These are phyloP conservation scores for Saksenaea oblongispora DNA, from an alignment of 371 early-diverging fungal genomes.

Conservation along the genomic window DNA sequence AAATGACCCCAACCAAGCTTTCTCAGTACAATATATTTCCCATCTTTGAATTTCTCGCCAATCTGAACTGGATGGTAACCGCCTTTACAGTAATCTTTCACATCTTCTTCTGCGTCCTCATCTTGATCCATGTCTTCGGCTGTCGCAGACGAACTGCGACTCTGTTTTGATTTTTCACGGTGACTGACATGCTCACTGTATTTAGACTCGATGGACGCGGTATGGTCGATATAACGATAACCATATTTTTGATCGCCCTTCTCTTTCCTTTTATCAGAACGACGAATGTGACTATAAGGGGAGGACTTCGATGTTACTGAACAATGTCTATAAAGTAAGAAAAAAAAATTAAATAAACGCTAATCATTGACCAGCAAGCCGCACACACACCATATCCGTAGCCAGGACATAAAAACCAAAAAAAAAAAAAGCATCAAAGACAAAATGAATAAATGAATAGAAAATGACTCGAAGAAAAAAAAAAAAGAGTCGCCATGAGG, in stretches of 20 bases:
- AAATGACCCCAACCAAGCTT: constrained; percentile 99
- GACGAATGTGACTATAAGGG: neutral
- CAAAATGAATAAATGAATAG: neutral
- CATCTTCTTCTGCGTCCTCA: constrained; percentile 81
- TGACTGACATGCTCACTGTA: neutral
- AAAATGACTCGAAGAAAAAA: neutral
- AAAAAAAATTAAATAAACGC: neutral
- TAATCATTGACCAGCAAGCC: neutral
- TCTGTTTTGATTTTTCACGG: constrained; percentile 2
- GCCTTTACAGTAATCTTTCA: constrained; percentile 88
- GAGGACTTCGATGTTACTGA: constrained; percentile 3
- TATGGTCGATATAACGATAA: neutral
- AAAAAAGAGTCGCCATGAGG: neutral
- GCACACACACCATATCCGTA: constrained; percentile 6
- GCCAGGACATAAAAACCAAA: neutral
- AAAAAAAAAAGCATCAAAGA: neutral
- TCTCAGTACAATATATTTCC: constrained; percentile 81
- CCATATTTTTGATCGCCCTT: neutral
- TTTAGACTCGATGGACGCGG: neutral
- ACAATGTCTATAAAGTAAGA: neutral
- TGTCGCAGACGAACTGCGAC: constrained; percentile 6
- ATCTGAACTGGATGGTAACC: constrained; percentile 94
- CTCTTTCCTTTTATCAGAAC: neutral
- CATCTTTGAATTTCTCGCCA: constrained; percentile 82
- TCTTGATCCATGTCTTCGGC: constrained; percentile 13